Conservation (phyloP, 1,284 basidiomycete genomes). For the Sporisorium reilianum region DNA sequence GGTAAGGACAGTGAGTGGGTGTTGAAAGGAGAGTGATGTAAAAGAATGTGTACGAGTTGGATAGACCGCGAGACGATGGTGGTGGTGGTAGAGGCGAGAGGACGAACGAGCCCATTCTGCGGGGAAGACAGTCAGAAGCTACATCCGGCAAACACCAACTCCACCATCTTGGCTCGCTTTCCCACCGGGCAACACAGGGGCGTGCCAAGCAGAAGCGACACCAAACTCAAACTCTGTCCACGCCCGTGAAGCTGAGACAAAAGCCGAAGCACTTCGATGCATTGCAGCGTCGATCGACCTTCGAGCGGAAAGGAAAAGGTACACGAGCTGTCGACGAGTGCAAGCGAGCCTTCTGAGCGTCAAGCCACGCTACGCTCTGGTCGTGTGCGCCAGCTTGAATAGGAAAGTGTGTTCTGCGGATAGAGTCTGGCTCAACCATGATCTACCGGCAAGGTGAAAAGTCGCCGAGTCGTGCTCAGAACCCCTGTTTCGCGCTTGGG, state of each 20-base stretch:
- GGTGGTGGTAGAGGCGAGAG: background rate
- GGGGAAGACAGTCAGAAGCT: background rate
- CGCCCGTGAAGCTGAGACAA: background rate
- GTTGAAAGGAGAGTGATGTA: constrained; percentile 3
- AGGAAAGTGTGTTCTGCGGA: constrained; percentile 6
- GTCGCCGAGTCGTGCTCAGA: background rate
- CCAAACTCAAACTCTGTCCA: background rate
- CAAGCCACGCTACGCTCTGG: background rate
- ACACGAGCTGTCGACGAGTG: constrained; percentile 34
- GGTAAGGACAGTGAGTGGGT: background rate
- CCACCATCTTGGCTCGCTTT: background rate
- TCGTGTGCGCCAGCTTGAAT: constrained; percentile 21
- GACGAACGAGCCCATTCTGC: background rate
- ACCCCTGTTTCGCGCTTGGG: constrained; percentile 40
- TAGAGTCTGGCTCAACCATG: constrained; percentile 16
- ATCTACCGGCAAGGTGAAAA: constrained; percentile 3
- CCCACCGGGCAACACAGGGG: constrained; percentile 13
- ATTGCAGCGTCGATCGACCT: background rate
- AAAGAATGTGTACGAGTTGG: constrained; percentile 19
- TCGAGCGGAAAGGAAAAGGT: background rate
- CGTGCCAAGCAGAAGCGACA: too few species aligned
- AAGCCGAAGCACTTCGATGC: background rate
- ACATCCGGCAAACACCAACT: background rate
- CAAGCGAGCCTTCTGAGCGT: too few species aligned
- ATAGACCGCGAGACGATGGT: constrained; percentile 13